These are phyloP conservation scores for Apiospora koreana DNA, from an alignment of 2,329 filamentous ascomycete species.

Conservation along the genomic window DNA sequence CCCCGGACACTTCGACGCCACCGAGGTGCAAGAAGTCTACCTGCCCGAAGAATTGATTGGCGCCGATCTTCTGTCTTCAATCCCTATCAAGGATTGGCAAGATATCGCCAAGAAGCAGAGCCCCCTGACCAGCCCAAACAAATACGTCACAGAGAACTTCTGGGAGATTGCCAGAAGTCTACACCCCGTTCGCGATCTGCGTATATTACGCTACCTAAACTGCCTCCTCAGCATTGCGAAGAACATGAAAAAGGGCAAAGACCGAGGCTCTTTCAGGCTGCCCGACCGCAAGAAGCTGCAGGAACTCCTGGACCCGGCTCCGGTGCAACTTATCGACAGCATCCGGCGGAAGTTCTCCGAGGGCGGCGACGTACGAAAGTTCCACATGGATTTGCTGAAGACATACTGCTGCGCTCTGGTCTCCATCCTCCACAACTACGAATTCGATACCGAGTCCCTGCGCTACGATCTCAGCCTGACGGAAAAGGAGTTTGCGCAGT, in stretches of 20 bases:
- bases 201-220: conserved; percentile 61
- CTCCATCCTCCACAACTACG: conserved; percentile 71
- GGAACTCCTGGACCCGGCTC: conserved; percentile 56
- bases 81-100: conserved; percentile 75
- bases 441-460: conserved; percentile 68
- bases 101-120: conserved; percentile 62
- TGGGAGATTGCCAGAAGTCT: conserved; percentile 54
- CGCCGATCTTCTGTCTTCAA: conserved; percentile 62
- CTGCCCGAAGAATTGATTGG: conserved; percentile 67
- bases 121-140: conserved; percentile 57
- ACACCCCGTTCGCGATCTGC: conserved; percentile 53
- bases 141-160: conserved; percentile 67
- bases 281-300: conserved; percentile 64
- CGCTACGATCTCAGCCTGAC: conserved; percentile 73
- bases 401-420: conserved; percentile 74
- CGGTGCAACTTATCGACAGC: conserved; percentile 63
- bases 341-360: conserved; percentile 71
- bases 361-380: conserved; percentile 65
- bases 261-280: conserved; percentile 51
- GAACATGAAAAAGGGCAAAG: conserved; percentile 45
- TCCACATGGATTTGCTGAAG: conserved; percentile 69
- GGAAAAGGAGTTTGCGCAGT: conserved; percentile 68
- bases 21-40: conserved; percentile 73
- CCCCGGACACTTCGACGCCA: conserved; percentile 65
- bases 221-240: conserved; percentile 56